Conservation (phyloP, 352 stramenopile species). For the Bremia lactucae region DNA sequence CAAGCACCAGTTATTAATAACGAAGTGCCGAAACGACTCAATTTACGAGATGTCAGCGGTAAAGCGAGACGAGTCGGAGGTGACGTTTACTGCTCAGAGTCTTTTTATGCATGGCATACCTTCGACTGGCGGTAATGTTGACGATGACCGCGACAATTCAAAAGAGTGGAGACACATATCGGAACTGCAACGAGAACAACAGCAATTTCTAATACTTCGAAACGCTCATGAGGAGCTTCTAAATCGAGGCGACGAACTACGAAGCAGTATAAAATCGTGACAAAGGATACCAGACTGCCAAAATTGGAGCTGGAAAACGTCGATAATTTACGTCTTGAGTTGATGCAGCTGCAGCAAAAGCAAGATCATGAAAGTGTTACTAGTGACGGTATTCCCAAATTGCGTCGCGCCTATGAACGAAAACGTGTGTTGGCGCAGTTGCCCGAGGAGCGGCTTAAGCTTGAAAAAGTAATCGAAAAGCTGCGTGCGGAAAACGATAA, state of each 20-base stretch:
- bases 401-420: slow-evolving; percentile 1
- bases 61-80: slow-evolving; percentile 62
- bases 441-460: slow-evolving; percentile 35
- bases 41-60: slow-evolving; percentile 46
- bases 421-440: slow-evolving; percentile 7
- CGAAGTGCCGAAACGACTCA: slow-evolving; percentile 44
- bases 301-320: slow-evolving; percentile 61
- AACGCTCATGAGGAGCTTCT: slow-evolving; percentile 39
- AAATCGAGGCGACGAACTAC: slow-evolving; percentile 33
- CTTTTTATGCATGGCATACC: slow-evolving; percentile 24
- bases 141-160: slow-evolving; percentile 5
- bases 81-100: slow-evolving; percentile 32
- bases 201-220: slow-evolving; percentile 30
- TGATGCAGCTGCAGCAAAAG: slow-evolving; percentile 41
- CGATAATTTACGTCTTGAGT: slow-evolving; percentile 57
- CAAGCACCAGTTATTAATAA: slow-evolving; percentile 26
- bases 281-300: slow-evolving; percentile 53
- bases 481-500: slow-evolving; percentile 63
- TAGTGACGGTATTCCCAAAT: slow-evolving; percentile 5
- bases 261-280: slow-evolving; percentile 28
- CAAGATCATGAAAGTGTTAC: slow-evolving; percentile 1
- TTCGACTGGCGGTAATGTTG: slow-evolving; percentile 5
- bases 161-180: background rate
- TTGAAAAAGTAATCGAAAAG: slow-evolving; percentile 74
- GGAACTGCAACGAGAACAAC: slow-evolving; percentile 34